phyloP scores from a whole-genome alignment of 768 basidiomycete genomes.

The Panus rudis region DNA sequence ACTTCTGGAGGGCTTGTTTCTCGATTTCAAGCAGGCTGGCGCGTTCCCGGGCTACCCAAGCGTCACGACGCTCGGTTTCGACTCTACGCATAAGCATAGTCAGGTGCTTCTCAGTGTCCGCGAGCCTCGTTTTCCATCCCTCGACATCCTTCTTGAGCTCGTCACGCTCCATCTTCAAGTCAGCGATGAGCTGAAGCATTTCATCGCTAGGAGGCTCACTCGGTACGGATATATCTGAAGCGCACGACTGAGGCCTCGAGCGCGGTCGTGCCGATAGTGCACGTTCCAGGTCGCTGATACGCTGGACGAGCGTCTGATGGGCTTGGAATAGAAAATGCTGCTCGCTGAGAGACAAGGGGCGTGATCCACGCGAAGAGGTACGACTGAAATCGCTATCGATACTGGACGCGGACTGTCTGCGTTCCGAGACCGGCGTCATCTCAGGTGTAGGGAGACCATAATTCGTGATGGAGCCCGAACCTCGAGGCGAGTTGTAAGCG shows the following conservation, averaged over 20 bases:
- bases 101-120: conserved; percentile 67
- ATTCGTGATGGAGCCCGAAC: conserved; percentile 34
- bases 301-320: conserved; percentile 73
- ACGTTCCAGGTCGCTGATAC: conserved; percentile 77
- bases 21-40: conserved; percentile 61
- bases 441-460: conserved; percentile 65
- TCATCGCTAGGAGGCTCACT: conserved; percentile 61
- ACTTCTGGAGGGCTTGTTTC: conserved; percentile 49
- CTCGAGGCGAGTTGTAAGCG: conserved; percentile 61
- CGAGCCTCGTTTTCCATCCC: conserved; percentile 75
- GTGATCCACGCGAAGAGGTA: conserved; percentile 13
- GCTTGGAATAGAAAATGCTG: conserved; percentile 84
- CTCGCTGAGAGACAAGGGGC: conserved; percentile 59
- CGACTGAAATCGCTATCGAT: conserved; percentile 22
- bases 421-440: conserved; percentile 58
- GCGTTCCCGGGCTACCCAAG: conserved; percentile 77
- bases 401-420: conserved; percentile 30
- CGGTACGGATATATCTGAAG: conserved; percentile 37
- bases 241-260: conserved; percentile 34
- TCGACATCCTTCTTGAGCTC: conserved; percentile 84
- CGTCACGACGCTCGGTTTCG: conserved; percentile 75
- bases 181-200: conserved; percentile 66
- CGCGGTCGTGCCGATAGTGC: conserved; percentile 44
- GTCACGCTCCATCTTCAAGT: conserved; percentile 84
- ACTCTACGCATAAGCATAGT: conserved; percentile 59